Conservation (phyloP, 2,329 filamentous ascomycete genomes). For the Scedosporium aurantiacum region DNA sequence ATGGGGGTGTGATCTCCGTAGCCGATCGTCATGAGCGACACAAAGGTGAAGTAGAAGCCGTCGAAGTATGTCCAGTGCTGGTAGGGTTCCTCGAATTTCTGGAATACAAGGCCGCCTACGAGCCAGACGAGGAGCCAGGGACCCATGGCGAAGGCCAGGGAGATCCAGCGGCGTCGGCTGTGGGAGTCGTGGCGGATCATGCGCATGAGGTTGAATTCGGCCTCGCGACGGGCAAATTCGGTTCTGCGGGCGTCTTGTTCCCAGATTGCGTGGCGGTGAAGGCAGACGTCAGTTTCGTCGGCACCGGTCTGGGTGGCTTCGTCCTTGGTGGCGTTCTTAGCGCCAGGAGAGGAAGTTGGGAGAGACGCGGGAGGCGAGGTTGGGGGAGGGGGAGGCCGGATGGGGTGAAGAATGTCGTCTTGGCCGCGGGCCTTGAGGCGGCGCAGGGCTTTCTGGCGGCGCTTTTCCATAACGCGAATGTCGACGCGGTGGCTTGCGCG, state of each 20-base stretch:
- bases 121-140: constrained; percentile 71
- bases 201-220: constrained; percentile 72
- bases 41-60: constrained; percentile 76
- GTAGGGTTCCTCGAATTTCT: constrained; percentile 36
- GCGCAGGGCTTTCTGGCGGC: constrained; percentile 36
- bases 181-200: constrained; percentile 59
- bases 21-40: constrained; percentile 73
- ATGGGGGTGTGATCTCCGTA: constrained; percentile 72
- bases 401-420: constrained; percentile 38
- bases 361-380: background rate
- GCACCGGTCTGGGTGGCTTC: no score
- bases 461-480: constrained; percentile 49
- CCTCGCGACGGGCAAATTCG: constrained; percentile 51
- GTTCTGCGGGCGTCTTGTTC: background rate
- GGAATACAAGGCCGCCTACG: constrained; percentile 65
- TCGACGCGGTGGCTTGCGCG: constrained; percentile 42
- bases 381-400: constrained; percentile 17
- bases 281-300: no score
- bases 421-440: constrained; percentile 33
- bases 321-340: constrained; percentile 5
- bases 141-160: constrained; percentile 54
- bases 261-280: background rate
- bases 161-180: constrained; percentile 60
- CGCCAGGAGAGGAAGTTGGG: constrained; percentile 3
- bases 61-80: constrained; percentile 66